Evolutionary conservation across 2,329 filamentous ascomycete genomes (phyloP).

Genomic region (Gliomastix tumulicola): DNA sequence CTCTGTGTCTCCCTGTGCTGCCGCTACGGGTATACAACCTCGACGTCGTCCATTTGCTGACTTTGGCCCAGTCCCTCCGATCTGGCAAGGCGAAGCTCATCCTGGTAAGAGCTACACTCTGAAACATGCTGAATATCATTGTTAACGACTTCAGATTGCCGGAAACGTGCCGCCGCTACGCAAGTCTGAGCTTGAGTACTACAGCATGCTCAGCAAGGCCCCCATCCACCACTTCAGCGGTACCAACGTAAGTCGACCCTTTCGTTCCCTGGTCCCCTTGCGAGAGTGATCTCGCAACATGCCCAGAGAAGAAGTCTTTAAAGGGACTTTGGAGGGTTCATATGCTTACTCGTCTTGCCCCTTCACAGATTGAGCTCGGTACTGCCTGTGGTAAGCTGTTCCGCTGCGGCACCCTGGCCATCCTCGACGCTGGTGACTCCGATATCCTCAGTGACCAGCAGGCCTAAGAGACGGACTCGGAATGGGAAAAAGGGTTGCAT

Average conservation of each 20-base stretch:
- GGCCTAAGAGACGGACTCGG: too few relatives aligned
- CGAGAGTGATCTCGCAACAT: slow-evolving; percentile 30
- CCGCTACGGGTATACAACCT: too few relatives aligned
- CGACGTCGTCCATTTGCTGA: too few relatives aligned
- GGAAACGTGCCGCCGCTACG: slow-evolving; percentile 97
- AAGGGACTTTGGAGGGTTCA: slow-evolving; percentile 87
- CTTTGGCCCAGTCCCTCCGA: slow-evolving; percentile 79
- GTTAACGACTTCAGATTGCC: too few relatives aligned
- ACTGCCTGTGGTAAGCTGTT: slow-evolving; percentile 99
- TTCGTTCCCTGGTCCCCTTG: background rate
- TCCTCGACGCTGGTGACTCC: slow-evolving; percentile 95
- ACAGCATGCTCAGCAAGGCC: slow-evolving; percentile 88
- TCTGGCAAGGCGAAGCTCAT: slow-evolving; percentile 98
- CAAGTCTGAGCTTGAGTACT: slow-evolving; percentile 89
- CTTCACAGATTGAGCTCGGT: slow-evolving; percentile 84
- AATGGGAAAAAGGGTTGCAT: too few relatives aligned
- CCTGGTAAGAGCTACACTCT: too few relatives aligned
- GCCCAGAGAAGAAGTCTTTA: slow-evolving; percentile 87
- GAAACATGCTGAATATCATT: too few relatives aligned
- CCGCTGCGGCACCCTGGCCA: slow-evolving; percentile 94
- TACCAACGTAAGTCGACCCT: slow-evolving; percentile 87
- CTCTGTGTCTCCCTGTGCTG: too few relatives aligned
- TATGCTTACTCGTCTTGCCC: slow-evolving; percentile 46
- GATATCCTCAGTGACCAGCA: slow-evolving; percentile 62
- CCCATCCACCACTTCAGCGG: slow-evolving; percentile 96